A percentile compares a stretch with the other conserved stretches of the same genome.
Evolutionary conservation across 2,329 filamentous ascomycete species (phyloP).

Genomic region (Pezicula neosporulosa): DNA sequence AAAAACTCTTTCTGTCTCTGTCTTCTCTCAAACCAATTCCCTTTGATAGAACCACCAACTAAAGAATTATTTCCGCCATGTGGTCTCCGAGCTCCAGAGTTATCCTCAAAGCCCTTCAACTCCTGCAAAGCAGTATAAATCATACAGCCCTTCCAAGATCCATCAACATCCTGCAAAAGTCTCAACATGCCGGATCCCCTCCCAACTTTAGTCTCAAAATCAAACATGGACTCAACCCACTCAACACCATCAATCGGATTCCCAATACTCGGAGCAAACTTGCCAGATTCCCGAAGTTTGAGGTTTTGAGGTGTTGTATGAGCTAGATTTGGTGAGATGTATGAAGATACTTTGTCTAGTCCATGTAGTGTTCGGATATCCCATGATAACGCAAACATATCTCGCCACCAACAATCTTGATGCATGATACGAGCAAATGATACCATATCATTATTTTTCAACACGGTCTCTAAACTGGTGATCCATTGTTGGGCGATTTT

Average conservation of each 20-base stretch:
- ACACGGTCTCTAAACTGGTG: conserved; percentile 7
- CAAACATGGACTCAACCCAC: conserved; percentile 54
- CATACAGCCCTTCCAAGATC: conserved; percentile 57
- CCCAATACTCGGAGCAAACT: conserved; percentile 3
- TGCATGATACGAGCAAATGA: conserved; percentile 3
- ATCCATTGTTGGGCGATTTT: conserved; percentile 13
- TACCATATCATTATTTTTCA: conserved; percentile 5
- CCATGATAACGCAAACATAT: conserved; percentile 36
- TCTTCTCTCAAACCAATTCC: conserved; percentile 57
- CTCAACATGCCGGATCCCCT: conserved; percentile 52
- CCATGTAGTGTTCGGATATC: conserved; percentile 34
- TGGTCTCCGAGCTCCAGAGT: conserved; percentile 31
- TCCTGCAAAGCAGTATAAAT: conserved; percentile 56
- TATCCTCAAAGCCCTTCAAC: conserved; percentile 50
- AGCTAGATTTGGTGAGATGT: conserved; percentile 23
- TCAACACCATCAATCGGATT: conserved; percentile 34
- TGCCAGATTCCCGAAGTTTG: conserved; percentile 3
- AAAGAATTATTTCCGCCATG: conserved; percentile 40
- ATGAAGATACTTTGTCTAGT: conserved; percentile 12
- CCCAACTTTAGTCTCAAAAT: conserved; percentile 48
- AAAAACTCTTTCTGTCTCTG: conserved; percentile 36
- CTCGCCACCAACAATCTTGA: conserved; percentile 30
- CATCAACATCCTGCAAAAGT: conserved; percentile 35
- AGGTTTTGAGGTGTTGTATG: conserved; percentile 28
- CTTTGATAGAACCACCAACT: conserved; percentile 24